Percentiles rank a stretch among this genome's conserved stretches.
Evolutionary conservation across 78 protist species (phyloP).

Genomic region (Thecamonas trahens): DNA sequence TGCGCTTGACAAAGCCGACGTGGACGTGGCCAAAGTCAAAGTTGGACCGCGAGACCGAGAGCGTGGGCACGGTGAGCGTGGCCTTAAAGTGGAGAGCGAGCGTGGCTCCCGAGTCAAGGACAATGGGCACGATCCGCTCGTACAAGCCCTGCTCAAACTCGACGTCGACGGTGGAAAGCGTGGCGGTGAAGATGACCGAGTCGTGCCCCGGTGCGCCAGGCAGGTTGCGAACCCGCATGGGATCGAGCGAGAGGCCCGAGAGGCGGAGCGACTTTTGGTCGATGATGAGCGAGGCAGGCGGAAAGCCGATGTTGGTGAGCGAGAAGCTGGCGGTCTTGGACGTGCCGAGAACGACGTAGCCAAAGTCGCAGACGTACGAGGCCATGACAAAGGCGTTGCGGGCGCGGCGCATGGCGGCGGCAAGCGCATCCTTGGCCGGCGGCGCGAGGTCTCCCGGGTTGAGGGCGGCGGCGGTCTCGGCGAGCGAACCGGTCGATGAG

Average conservation of each 20-base stretch:
- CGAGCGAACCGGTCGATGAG: no score
- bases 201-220: constrained; percentile 30
- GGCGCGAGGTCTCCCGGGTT: no score
- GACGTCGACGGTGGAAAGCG: background rate
- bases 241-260: constrained; percentile 22
- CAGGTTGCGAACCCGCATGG: constrained; percentile 15
- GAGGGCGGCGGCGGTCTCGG: no score
- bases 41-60: constrained; percentile 1
- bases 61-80: constrained; percentile 42
- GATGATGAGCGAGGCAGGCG: constrained; percentile 7
- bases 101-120: constrained; percentile 18
- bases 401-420: no score
- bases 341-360: constrained; percentile 32
- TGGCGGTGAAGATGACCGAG: constrained; percentile 9
- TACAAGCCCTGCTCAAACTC: constrained; percentile 6
- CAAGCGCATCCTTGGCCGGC: no score
- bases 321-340: constrained; percentile 8
- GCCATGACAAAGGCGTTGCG: no score
- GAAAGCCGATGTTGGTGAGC: constrained; percentile 33
- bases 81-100: constrained; percentile 25
- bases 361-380: constrained; percentile 51
- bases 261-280: constrained; percentile 6
- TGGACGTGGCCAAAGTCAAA: constrained; percentile 33
- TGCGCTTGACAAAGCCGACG: constrained; percentile 7
- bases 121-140: constrained; percentile 3